phyloP scores from a whole-genome alignment of 2,329 filamentous ascomycete genomes.

The Paraconiothyrium brasiliense region DNA sequence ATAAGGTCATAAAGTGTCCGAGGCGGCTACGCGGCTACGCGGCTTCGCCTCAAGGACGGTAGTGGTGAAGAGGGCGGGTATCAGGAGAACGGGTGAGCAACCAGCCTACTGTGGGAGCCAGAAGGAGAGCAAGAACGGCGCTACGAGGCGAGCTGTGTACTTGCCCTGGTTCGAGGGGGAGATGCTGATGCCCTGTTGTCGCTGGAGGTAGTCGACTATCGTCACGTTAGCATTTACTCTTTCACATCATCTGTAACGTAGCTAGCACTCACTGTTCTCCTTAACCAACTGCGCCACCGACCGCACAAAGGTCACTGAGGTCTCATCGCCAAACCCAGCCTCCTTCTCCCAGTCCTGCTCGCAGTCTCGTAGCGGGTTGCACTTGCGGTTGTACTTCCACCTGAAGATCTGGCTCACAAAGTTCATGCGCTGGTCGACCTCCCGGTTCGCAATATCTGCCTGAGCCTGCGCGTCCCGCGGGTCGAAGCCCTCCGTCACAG shows the following conservation, averaged over 20 bases:
- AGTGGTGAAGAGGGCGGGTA: neutral
- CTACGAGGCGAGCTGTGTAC: constrained; percentile 55
- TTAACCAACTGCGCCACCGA: constrained; percentile 51
- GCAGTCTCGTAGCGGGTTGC: constrained; percentile 49
- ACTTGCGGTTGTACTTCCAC: constrained; percentile 58
- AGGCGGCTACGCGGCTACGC: neutral
- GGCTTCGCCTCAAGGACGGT: neutral
- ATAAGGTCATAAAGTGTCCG: neutral
- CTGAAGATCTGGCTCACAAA: constrained; percentile 58
- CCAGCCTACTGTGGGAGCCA: constrained; percentile 35
- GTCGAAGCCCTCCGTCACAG: constrained; percentile 40
- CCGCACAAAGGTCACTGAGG: constrained; percentile 48
- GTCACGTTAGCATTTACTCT: constrained; percentile 21
- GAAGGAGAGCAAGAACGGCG: constrained; percentile 54
- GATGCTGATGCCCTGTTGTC: constrained; percentile 50
- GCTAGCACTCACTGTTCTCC: constrained; percentile 52
- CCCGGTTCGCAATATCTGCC: constrained; percentile 52
- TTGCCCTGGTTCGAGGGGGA: constrained; percentile 49
- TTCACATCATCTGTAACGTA: neutral
- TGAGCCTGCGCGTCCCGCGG: constrained; percentile 38
- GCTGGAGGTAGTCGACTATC: constrained; percentile 51
- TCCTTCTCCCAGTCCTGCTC: constrained; percentile 53
- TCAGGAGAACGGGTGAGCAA: neutral
- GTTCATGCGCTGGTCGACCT: constrained; percentile 56
- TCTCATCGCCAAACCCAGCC: constrained; percentile 45